Conservation (phyloP, 805 yeast species). For the Priceomyces medius region DNA sequence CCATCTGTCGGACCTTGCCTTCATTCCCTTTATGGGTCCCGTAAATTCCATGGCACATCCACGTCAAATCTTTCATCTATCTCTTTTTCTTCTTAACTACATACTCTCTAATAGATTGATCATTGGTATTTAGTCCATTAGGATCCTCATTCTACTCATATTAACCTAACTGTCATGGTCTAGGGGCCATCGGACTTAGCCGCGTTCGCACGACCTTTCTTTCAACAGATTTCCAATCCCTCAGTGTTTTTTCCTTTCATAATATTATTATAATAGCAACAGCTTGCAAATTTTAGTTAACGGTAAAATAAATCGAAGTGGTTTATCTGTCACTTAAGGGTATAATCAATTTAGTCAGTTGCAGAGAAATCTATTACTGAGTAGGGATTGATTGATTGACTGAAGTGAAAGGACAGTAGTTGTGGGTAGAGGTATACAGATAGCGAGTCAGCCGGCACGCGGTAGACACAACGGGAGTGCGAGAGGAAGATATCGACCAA, state of each 20-base stretch:
- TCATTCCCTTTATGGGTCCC: slow-evolving; percentile 4
- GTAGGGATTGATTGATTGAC: slow-evolving; percentile 3
- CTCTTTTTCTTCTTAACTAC: neutral
- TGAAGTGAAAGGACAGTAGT: neutral
- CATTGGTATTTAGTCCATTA: neutral
- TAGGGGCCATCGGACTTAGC: neutral
- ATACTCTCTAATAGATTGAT: neutral
- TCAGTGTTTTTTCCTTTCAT: slow-evolving; percentile 5
- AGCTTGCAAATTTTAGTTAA: slow-evolving; percentile 1
- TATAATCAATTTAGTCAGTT: neutral
- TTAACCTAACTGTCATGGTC: neutral
- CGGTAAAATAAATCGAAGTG: neutral
- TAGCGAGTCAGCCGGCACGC: neutral
- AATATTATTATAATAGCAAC: slow-evolving; percentile 3
- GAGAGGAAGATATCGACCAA: neutral
- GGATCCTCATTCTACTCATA: neutral
- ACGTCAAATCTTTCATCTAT: neutral
- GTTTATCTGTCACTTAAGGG: slow-evolving; percentile 1
- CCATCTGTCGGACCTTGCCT: slow-evolving; percentile 3
- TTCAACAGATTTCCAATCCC: slow-evolving; percentile 4
- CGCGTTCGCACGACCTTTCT: slow-evolving; percentile 4
- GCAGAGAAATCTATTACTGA: neutral
- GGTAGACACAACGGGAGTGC: neutral
- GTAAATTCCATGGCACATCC: slow-evolving; percentile 1
- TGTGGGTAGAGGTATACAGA: neutral